Percentiles rank a stretch among this genome's conserved stretches.
These are phyloP conservation scores for Hemileccinum impolitum DNA, from an alignment of 768 basidiomycete genomes.

Conservation along the genomic window DNA sequence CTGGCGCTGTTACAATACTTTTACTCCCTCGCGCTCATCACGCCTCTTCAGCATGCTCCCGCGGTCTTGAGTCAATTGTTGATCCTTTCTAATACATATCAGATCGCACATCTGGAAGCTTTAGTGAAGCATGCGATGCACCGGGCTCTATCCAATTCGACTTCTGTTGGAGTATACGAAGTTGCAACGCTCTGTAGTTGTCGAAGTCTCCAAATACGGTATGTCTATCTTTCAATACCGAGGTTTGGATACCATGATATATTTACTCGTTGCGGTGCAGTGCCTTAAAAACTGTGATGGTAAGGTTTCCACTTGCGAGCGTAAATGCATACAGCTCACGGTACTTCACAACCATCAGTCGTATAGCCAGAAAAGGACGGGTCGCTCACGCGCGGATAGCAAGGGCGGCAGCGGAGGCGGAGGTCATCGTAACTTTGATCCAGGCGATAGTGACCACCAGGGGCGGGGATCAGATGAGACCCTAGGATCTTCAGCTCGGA, in stretches of 20 bases:
- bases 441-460: slow-evolving; percentile 36
- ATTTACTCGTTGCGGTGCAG: slow-evolving; percentile 33
- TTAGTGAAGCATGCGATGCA: slow-evolving; percentile 97
- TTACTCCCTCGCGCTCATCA: slow-evolving; percentile 82
- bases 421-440: slow-evolving; percentile 34
- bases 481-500: slow-evolving; percentile 31
- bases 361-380: slow-evolving; percentile 70
- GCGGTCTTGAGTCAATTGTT: slow-evolving; percentile 86
- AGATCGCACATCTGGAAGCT: slow-evolving; percentile 66
- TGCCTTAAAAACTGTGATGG: slow-evolving; percentile 82
- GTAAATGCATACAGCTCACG: slow-evolving; percentile 11
- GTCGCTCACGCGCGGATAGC: slow-evolving; percentile 47
- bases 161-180: slow-evolving; percentile 90
- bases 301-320: slow-evolving; percentile 31
- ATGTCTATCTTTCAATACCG: slow-evolving; percentile 26
- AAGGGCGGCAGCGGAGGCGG: slow-evolving; percentile 34
- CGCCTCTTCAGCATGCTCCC: slow-evolving; percentile 87
- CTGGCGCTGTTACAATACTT: slow-evolving; percentile 92
- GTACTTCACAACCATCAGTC: slow-evolving; percentile 44
- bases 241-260: slow-evolving; percentile 13
- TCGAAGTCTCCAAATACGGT: slow-evolving; percentile 87
- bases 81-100: slow-evolving; percentile 80
- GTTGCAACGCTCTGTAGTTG: slow-evolving; percentile 90
- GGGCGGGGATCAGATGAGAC: slow-evolving; percentile 34
- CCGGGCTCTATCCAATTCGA: slow-evolving; percentile 74